Evolutionary conservation across 1,284 basidiomycete species (phyloP).

Genomic region (Phylloporus gajari): DNA sequence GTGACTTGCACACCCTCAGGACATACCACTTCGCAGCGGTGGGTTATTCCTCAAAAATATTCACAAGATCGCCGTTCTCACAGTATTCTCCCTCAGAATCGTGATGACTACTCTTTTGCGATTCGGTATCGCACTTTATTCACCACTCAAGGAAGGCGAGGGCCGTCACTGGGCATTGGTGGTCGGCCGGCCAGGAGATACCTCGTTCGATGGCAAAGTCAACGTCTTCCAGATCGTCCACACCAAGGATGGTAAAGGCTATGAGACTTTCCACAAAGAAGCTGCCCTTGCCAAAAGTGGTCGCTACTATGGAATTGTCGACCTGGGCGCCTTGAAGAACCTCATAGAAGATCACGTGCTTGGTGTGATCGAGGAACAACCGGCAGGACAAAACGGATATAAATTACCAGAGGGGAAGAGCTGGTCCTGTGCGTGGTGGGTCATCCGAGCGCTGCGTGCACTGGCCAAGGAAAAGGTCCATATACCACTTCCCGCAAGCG

Average conservation of each 20-base stretch:
- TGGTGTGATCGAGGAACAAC: background rate
- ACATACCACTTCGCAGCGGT: background rate
- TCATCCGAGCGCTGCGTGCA: background rate
- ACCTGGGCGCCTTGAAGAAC: background rate
- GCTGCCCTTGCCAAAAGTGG: background rate
- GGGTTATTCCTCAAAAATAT: background rate
- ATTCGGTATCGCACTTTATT: conserved; percentile 1
- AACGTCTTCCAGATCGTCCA: conserved; percentile 1
- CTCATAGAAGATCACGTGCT: background rate
- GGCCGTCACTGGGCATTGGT: conserved; percentile 2
- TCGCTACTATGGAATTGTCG: background rate
- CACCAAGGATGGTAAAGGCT: background rate
- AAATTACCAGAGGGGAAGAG: background rate
- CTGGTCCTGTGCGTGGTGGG: conserved; percentile 2
- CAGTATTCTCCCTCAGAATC: background rate
- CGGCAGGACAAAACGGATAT: background rate
- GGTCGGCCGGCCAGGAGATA: background rate
- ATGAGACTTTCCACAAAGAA: background rate
- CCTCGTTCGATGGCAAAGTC: background rate
- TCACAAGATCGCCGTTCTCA: background rate
- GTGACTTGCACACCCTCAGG: background rate
- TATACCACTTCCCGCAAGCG: background rate
- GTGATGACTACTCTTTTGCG: background rate
- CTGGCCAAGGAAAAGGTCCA: background rate
- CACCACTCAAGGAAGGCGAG: background rate